phyloP scores from a whole-genome alignment of 179 eudicot species.

The Spergularia azorica region DNA sequence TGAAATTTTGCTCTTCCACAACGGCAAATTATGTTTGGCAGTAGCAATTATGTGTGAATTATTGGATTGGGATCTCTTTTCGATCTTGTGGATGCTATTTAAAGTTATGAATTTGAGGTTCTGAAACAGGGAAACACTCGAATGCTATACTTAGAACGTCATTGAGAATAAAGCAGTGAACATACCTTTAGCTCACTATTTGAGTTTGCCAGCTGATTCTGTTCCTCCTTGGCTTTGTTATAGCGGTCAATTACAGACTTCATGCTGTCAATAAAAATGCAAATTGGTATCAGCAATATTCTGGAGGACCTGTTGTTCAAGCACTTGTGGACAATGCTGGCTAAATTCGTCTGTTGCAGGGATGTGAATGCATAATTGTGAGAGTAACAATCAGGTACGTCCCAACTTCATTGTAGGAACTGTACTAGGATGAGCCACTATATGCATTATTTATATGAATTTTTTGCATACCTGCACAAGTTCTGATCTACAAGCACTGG shows the following conservation, averaged over 20 bases:
- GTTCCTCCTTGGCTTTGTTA: constrained; percentile 39
- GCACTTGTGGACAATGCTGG: background rate
- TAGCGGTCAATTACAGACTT: constrained; percentile 42
- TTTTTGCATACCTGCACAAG: constrained; percentile 4
- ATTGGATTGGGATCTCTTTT: background rate
- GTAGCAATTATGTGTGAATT: background rate
- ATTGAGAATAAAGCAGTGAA: background rate
- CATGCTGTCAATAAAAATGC: constrained; percentile 38
- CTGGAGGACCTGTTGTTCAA: background rate
- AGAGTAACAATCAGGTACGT: constrained; percentile 12
- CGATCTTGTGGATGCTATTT: too few relatives aligned
- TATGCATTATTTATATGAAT: background rate
- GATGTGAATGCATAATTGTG: background rate
- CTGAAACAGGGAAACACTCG: background rate
- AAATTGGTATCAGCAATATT: constrained; percentile 13
- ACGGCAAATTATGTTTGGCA: background rate
- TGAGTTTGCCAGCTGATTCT: constrained; percentile 31
- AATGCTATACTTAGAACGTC: background rate
- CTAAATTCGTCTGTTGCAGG: background rate
- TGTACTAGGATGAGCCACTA: background rate
- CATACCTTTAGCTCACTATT: constrained; percentile 40
- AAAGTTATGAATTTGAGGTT: background rate
- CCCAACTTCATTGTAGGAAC: background rate
- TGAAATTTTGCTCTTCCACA: background rate
- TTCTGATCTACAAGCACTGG: background rate